Evolutionary conservation across 1,284 basidiomycete species (phyloP).

Genomic region (Ustilago shanxiensis): DNA sequence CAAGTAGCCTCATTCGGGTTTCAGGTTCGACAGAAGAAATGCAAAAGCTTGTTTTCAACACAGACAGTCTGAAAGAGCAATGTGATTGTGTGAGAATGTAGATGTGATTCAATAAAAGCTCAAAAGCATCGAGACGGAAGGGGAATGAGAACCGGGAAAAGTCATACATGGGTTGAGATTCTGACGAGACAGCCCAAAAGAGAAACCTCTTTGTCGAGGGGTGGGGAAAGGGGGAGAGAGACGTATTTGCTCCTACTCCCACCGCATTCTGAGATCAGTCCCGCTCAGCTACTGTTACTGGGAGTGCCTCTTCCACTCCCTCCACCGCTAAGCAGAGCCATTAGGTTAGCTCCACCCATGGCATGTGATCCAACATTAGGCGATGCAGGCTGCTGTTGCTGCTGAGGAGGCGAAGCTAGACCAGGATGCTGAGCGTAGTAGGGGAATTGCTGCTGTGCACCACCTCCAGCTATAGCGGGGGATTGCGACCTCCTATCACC

Average conservation of each 20-base stretch:
- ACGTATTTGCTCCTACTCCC: neutral
- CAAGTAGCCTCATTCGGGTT: no score
- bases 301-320: conserved; percentile 38
- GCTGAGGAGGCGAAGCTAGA: conserved; percentile 11
- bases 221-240: neutral
- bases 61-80: no score
- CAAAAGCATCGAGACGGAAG: neutral
- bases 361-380: conserved; percentile 38
- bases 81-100: neutral
- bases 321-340: conserved; percentile 44
- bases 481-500: conserved; percentile 16
- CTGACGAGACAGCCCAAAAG: neutral
- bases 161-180: neutral
- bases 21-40: no score
- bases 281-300: conserved; percentile 9
- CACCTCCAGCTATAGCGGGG: conserved; percentile 5
- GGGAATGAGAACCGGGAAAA: neutral
- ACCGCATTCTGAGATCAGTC: no score
- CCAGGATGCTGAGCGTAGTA: conserved; percentile 31
- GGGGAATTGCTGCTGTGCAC: conserved; percentile 21
- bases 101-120: no score
- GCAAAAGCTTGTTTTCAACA: no score
- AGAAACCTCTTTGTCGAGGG: neutral
- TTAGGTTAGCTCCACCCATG: conserved; percentile 51
- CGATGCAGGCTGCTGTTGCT: conserved; percentile 5